Percentiles rank a stretch among this genome's conserved stretches.
Conservation (phyloP, 1,284 basidiomycete species). For the Ceratobasidium sp. region DNA sequence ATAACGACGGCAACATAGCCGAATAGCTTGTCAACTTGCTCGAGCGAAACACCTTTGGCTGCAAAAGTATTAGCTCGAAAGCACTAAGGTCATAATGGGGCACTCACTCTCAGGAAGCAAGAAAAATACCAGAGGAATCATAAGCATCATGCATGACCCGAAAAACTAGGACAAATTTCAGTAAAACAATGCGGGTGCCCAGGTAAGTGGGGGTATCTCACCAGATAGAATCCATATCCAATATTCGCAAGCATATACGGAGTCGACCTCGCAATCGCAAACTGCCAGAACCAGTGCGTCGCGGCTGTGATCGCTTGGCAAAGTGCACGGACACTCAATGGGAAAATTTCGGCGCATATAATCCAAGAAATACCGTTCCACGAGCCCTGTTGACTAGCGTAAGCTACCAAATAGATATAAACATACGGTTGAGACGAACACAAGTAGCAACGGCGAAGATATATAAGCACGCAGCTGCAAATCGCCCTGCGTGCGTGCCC, state of each 20-base stretch:
- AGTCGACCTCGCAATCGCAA: background rate
- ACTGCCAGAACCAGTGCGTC: background rate
- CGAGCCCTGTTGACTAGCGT: background rate
- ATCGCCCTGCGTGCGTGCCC: background rate
- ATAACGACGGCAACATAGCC: conserved; percentile 4
- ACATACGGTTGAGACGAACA: background rate
- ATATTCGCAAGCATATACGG: conserved; percentile 16
- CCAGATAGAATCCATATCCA: conserved; percentile 11
- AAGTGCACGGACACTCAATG: background rate
- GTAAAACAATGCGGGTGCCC: background rate
- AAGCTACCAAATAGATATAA: too few relatives aligned
- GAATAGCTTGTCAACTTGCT: conserved; percentile 1
- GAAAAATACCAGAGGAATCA: conserved; percentile 7
- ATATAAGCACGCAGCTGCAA: background rate
- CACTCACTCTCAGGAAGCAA: conserved; percentile 8
- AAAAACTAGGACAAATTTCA: background rate
- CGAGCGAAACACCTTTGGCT: conserved; percentile 7
- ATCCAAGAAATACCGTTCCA: conserved; percentile 19
- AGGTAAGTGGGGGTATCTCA: background rate
- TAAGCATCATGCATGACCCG: conserved; percentile 1
- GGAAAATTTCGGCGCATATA: conserved; percentile 17
- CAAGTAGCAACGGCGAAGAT: conserved; percentile 8
- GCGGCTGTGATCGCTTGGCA: conserved; percentile 11
- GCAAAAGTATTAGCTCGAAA: background rate
- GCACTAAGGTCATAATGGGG: background rate